These are phyloP conservation scores for Hebeloma cylindrosporum DNA, from an alignment of 768 basidiomycete genomes.

Conservation along the genomic window DNA sequence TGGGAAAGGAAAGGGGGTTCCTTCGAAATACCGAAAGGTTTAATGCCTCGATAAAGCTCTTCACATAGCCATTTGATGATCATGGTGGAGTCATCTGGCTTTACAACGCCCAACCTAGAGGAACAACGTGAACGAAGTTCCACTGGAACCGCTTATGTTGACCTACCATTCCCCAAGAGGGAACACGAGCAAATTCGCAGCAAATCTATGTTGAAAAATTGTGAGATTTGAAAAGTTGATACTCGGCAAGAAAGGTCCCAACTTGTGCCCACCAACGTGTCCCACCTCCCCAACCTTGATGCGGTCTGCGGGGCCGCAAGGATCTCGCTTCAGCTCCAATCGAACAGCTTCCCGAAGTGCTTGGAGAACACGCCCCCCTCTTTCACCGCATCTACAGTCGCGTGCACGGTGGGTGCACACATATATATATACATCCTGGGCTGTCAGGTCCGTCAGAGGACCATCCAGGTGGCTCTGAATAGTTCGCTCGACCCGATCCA, in stretches of 20 bases:
- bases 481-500: constrained; percentile 44
- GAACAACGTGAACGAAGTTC: background rate
- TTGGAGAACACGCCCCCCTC: too few species aligned
- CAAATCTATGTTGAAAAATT: constrained; percentile 44
- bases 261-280: constrained; percentile 85
- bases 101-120: constrained; percentile 62
- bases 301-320: constrained; percentile 22
- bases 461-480: constrained; percentile 33
- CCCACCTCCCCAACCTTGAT: constrained; percentile 63
- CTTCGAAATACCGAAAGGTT: constrained; percentile 27
- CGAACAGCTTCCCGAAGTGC: too few species aligned
- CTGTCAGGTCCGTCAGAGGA: constrained; percentile 8
- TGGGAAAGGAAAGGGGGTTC: constrained; percentile 44
- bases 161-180: constrained; percentile 74
- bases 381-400: constrained; percentile 61
- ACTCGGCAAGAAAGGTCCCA: constrained; percentile 7
- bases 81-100: constrained; percentile 52
- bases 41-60: constrained; percentile 21
- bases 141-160: background rate
- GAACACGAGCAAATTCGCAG: constrained; percentile 67
- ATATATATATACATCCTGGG: constrained; percentile 46
- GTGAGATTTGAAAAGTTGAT: constrained; percentile 3
- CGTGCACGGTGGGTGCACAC: constrained; percentile 79
- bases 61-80: constrained; percentile 47
- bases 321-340: constrained; percentile 32